phyloP scores from a whole-genome alignment of 345 rosid genomes.

The Anastatica hierochuntica region DNA sequence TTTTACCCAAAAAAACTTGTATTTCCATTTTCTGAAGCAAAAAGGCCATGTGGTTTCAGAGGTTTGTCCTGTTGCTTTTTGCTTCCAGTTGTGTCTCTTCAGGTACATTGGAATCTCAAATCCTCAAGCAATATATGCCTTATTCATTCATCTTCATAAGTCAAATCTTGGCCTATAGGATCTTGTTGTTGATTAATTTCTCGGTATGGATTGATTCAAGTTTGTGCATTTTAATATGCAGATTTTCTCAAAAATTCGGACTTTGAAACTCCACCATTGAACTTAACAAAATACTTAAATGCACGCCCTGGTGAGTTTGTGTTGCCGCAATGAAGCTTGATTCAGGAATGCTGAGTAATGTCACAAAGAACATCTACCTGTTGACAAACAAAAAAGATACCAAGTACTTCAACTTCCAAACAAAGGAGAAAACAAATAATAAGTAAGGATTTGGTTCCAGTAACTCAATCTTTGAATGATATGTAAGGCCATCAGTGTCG shows the following conservation, averaged over 20 bases:
- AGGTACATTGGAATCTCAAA: conserved; percentile 24
- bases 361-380: conserved; percentile 92
- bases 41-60: conserved; percentile 16
- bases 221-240: conserved; percentile 15
- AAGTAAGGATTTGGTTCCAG: neutral
- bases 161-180: neutral
- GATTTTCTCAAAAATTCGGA: conserved; percentile 44
- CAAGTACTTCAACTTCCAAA: neutral
- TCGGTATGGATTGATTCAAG: neutral
- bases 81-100: conserved; percentile 28
- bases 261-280: conserved; percentile 44
- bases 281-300: conserved; percentile 17
- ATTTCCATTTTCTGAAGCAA: too few relatives aligned
- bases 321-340: conserved; percentile 56
- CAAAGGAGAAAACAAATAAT: neutral
- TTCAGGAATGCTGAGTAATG: conserved; percentile 88
- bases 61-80: conserved; percentile 19
- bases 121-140: too few relatives aligned
- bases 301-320: conserved; percentile 12
- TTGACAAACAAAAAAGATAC: conserved; percentile 13
- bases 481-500: conserved; percentile 66
- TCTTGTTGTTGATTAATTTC: neutral
- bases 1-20: too few relatives aligned
- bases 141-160: neutral
- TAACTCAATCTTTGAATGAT: conserved; percentile 87